Base-by-base conservation (phyloP, 2,329 filamentous ascomycete genomes). In the Trichophyton verrucosum region DNA sequence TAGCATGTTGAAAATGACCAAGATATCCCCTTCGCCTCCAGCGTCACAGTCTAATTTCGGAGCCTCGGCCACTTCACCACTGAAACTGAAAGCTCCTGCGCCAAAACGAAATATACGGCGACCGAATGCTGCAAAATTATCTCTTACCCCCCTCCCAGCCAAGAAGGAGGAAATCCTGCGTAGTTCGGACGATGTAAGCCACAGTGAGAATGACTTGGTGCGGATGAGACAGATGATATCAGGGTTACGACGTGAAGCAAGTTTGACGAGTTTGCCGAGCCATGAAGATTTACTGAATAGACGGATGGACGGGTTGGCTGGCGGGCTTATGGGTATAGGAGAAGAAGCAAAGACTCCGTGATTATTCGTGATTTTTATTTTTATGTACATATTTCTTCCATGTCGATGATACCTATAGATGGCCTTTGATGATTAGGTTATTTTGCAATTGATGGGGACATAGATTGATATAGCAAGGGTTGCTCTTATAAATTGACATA, bases 231-330 rank as follows among this genome's bases (percentile, higher is more conserved):
- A 59, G 68, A 51, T 51, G 20, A 51, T 51, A 27, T 24, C 46
- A 3, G 40, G 36, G n/a, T 13, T 65, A 8, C 65, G 68, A 60
- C 72, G 74, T 38, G 72, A 76, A 36, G 74, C 76, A 59, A 82
- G 80, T 66, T 72, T 81, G 64, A 74, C 77, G 36, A 81, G 79
- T 63, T 68, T 83, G 62, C 79, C 78, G 3, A 83, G 80, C 63
- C 77, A 81, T 63, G 81, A 83, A 65, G 81, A 84, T 72, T 67
- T 84, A 40, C 68, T 84, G 22, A 78, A 78, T 40, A 71, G 81
- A 42, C 73, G 80, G 40, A 83, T 83, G 81, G 75, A 79, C 62
- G 80, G 80, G 1, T 68, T 82, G 60, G 77, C 78, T 17, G 77
- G 79, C 9, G 76, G 77, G 40, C 72, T 82, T 70, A 81, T 80